A percentile compares a stretch with the other conserved stretches of the same genome.
phyloP scores from a whole-genome alignment of 352 stramenopile genomes.

The Saprolegnia parasitica region DNA sequence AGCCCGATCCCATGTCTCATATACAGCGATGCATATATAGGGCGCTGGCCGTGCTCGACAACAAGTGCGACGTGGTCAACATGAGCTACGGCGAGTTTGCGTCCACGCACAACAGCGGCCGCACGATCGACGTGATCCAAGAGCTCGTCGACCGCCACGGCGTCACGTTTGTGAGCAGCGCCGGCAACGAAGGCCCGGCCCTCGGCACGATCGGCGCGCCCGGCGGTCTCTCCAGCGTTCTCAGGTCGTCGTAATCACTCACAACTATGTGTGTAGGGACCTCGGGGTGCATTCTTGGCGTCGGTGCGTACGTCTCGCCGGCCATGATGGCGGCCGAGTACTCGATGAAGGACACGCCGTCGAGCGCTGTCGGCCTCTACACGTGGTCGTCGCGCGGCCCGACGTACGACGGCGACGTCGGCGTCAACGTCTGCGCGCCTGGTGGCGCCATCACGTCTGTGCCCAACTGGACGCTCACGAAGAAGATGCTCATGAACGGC shows the following conservation, averaged over 20 bases:
- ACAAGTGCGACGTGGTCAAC: slow-evolving; percentile 93
- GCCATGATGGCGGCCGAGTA: slow-evolving; percentile 93
- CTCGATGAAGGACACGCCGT: slow-evolving; percentile 55
- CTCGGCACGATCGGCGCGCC: slow-evolving; percentile 91
- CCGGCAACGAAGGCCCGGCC: slow-evolving; percentile 95
- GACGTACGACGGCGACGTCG: slow-evolving; percentile 86
- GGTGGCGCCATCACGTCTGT: slow-evolving; percentile 93
- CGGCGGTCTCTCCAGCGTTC: slow-evolving; percentile 37
- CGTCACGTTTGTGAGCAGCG: slow-evolving; percentile 91
- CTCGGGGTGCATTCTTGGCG: slow-evolving; percentile 82
- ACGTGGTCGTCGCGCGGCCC: slow-evolving; percentile 91
- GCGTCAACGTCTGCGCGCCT: slow-evolving; percentile 90
- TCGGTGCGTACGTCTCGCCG: slow-evolving; percentile 93
- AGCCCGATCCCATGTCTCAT: background rate
- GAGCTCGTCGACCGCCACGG: slow-evolving; percentile 90
- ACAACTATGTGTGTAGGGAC: slow-evolving; percentile 37
- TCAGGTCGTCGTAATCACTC: background rate
- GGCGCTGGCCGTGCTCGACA: slow-evolving; percentile 83
- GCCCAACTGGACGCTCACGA: slow-evolving; percentile 94
- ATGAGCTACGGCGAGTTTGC: slow-evolving; percentile 96
- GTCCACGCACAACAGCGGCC: slow-evolving; percentile 80
- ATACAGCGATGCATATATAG: too few species aligned
- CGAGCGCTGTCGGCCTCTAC: slow-evolving; percentile 49
- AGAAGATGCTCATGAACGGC: slow-evolving; percentile 96
- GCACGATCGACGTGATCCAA: slow-evolving; percentile 84